These are phyloP conservation scores for Penicillium coprophilum DNA, from an alignment of 495 filamentous ascomycete species.

Conservation along the genomic window DNA sequence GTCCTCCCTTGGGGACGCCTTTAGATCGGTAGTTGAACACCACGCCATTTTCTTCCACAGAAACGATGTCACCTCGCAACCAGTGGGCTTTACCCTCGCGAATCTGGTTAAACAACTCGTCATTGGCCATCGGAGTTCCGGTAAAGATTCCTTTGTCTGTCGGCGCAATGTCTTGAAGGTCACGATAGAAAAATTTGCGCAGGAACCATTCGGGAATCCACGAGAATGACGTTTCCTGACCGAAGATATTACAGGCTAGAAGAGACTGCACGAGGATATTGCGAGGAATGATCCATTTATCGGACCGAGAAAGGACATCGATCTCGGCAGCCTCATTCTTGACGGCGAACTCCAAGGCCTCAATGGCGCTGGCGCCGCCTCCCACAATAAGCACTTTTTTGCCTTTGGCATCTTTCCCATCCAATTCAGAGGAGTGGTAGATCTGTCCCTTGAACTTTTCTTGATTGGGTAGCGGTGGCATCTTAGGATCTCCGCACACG, in stretches of 20 bases:
- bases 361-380: constrained; percentile 78
- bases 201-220: constrained; percentile 77
- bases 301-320: constrained; percentile 71
- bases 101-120: constrained; percentile 73
- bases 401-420: constrained; percentile 65
- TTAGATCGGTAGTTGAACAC: constrained; percentile 67
- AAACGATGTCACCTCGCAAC: constrained; percentile 75
- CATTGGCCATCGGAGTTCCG: constrained; percentile 82
- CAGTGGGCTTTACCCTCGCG: constrained; percentile 73
- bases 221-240: constrained; percentile 69
- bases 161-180: constrained; percentile 75
- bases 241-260: constrained; percentile 75
- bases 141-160: constrained; percentile 67
- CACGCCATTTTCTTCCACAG: constrained; percentile 63
- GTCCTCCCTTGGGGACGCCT: constrained; percentile 71
- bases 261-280: constrained; percentile 72
- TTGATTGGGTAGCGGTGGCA: constrained; percentile 64
- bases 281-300: constrained; percentile 89
- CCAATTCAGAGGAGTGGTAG: constrained; percentile 71
- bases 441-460: constrained; percentile 66
- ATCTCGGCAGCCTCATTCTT: constrained; percentile 63
- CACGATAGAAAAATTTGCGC: constrained; percentile 79
- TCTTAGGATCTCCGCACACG: constrained; percentile 75
- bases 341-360: constrained; percentile 79
- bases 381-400: constrained; percentile 77